Base-by-base conservation (phyloP, 805 yeast species). In the Priceomyces carsonii region DNA sequence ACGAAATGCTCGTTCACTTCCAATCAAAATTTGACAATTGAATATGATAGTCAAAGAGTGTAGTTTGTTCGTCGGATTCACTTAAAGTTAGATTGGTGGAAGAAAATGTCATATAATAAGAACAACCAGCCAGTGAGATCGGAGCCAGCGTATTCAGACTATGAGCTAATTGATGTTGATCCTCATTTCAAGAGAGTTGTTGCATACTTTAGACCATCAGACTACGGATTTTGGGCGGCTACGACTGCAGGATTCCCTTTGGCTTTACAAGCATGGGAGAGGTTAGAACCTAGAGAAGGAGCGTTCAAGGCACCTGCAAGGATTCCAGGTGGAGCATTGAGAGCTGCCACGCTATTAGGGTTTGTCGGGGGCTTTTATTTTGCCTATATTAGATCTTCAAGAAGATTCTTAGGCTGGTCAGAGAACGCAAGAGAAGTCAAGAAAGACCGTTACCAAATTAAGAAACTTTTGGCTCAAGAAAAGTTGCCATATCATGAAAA, bases 171-270 rank as follows among this genome's bases (percentile, higher is more conserved):
- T 50, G 95, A 86, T 56, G 70, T 75, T 33, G 95, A 86, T 57
- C 95, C 95, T 19, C 79, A 79, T 45, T 84, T 86, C 63, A 53
- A 58, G 24, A 72, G 85, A 40, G 95, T 87, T 19, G 80, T 86
- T 9, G 64, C 78, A 29, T 87, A 81, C 64, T 77, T 85, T 64
- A 74, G 95, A 39, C 58, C 75, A 14, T 67, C 81, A 9, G 95
- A 86, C 63, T 77, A 75, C 50, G 73, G 68, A 6, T 57, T 68
- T 13, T 67, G 72, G 73, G 72, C 63, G 5, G 62, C 62, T 12
- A 46, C 62, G 25, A 52, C 71, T n/a, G 71, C 56, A 20, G 70
- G 61, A 8, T 63, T 67, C 52, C 74, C 74, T 21, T 50, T 65
- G 33, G 61, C 68, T 8, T 55, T 68, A 35, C 58, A 60, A 39